A percentile compares a stretch with the other conserved stretches of the same genome.
phyloP scores from a whole-genome alignment of 202 grass and related monocot genomes.

The Setaria italica region DNA sequence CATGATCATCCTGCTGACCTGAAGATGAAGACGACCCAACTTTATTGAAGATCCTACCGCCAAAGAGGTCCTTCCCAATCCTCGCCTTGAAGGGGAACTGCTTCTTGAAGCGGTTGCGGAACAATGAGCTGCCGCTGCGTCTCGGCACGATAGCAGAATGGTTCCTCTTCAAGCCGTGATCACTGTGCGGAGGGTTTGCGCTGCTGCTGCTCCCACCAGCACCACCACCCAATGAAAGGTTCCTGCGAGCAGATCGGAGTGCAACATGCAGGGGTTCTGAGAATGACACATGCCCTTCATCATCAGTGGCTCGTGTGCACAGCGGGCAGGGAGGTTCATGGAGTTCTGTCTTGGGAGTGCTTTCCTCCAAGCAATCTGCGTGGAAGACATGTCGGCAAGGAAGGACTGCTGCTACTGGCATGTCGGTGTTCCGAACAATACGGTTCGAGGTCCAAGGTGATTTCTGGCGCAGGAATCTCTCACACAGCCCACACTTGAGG shows the following conservation, averaged over 20 bases:
- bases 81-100: conserved; percentile 84
- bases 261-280: conserved; percentile 86
- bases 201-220: conserved; percentile 52
- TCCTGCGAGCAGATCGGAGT: conserved; percentile 57
- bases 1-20: conserved; percentile 41
- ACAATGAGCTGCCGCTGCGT: conserved; percentile 23
- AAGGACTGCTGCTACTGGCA: conserved; percentile 89
- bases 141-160: conserved; percentile 41
- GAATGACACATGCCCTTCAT: conserved; percentile 67
- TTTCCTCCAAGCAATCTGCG: conserved; percentile 93
- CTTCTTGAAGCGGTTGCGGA: conserved; percentile 76
- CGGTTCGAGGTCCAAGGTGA: conserved; percentile 89
- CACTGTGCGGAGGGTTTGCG: conserved; percentile 43
- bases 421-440: conserved; percentile 80
- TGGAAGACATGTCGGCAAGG: conserved; percentile 89
- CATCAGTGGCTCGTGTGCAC: conserved; percentile 51
- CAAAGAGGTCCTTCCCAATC: conserved; percentile 80
- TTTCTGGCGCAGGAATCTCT: conserved; percentile 87
- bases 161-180: conserved; percentile 57
- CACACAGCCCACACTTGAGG: conserved; percentile 81
- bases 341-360: conserved; percentile 73
- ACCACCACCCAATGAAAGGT: conserved; percentile 49
- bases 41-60: conserved; percentile 66
- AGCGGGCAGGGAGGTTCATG: conserved; percentile 87
- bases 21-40: conserved; percentile 61